Evolutionary conservation across 352 stramenopile genomes (phyloP), one percentile per base, ranked within the genome.

Genomic region (Pythium vanterpoolii): DNA sequence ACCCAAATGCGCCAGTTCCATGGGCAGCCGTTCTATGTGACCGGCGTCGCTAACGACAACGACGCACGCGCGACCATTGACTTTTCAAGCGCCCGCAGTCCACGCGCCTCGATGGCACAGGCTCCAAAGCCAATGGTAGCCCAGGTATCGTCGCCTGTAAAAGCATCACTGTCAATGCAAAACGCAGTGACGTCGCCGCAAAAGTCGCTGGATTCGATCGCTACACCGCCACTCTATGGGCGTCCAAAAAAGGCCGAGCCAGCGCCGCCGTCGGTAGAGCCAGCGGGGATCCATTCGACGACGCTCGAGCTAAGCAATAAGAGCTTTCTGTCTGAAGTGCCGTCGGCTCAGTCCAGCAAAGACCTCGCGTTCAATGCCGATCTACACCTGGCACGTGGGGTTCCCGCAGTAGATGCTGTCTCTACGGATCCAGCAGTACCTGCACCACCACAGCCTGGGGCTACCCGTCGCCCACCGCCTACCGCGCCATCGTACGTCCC

Each of bases 1-100:
- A 72, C 69, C 3, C 77, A 88, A 33, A 90, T 90, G 80, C 80
- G 80, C 9, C 70, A 83, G 47, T 90, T 90, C 68, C 77, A 90
- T 42, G 78, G 81, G 8, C 68, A 87, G 36, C 76, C 64, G 16
- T 72, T 72, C 42, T 62, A 60, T 24, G 53, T 72, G 58, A 56
- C 56, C 4, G 56, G 27, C 2, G 39, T 27, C 3, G 39, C 24
- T 1, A 21, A 30, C 36, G 55, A 48, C 8, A 59, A 19, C 18
- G 51, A 51, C 16, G 49, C 56, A 14, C 64, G 64, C 3, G 34
- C 52, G 4, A 66, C 64, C 5, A 64, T 71, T 30, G 58, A 71
- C 34, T 62, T 54, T 16, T 47, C 42, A 13, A 34, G 38, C 40
- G 39, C 27, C 2, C 36, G 38, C n/a, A 58, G 43, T 44, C 53